phyloP scores from a whole-genome alignment of 345 rosid species.

The Brassica cretica region DNA sequence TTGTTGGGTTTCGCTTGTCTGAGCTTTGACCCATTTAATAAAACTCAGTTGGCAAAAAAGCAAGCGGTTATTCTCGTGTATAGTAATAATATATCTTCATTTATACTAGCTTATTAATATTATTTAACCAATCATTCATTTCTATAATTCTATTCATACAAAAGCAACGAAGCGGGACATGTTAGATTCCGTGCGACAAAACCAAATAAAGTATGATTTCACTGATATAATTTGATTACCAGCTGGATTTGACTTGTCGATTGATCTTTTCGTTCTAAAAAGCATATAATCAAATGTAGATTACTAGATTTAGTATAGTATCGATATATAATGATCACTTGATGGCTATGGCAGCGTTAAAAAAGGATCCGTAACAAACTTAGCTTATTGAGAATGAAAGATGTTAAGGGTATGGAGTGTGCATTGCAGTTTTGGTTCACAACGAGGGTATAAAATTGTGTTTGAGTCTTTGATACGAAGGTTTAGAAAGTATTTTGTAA shows the following conservation, averaged over 20 bases:
- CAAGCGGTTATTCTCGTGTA: not conserved
- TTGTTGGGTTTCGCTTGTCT: no score
- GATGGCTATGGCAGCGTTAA: no score
- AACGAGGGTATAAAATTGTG: no score
- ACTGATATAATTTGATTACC: conserved; percentile 24
- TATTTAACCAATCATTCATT: not conserved
- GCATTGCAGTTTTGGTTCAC: no score
- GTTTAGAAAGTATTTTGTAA: no score
- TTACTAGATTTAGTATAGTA: not conserved
- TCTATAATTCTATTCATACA: not conserved
- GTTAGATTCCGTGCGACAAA: conserved; percentile 31
- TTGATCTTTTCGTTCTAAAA: not conserved
- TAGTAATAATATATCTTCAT: not conserved
- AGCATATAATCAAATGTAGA: not conserved
- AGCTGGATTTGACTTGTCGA: conserved; percentile 28
- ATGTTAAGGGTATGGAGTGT: no score
- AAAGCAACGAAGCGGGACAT: conserved; percentile 11
- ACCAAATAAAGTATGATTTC: conserved; percentile 25
- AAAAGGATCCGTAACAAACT: no score
- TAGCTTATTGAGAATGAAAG: no score
- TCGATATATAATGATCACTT: not conserved
- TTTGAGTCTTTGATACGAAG: no score
- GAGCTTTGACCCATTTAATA: no score
- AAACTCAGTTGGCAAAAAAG: no score
- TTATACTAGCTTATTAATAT: not conserved